phyloP scores from a whole-genome alignment of 2,329 filamentous ascomycete species.

The Ophiostoma piceae region DNA sequence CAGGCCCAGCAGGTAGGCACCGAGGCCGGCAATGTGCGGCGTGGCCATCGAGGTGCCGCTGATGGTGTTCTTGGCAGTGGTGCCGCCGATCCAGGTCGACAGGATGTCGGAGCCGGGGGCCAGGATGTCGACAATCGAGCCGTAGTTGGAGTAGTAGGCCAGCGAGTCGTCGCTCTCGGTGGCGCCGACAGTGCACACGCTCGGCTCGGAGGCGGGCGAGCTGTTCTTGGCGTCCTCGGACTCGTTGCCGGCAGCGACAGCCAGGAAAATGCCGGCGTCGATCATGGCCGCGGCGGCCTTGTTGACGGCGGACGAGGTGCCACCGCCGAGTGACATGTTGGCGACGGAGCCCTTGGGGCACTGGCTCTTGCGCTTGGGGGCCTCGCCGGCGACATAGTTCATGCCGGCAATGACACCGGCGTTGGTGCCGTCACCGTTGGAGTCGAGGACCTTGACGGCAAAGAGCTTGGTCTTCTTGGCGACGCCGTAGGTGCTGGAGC shows the following conservation, averaged over 20 bases:
- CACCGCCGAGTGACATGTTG: constrained; percentile 99
- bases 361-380: constrained; percentile 85
- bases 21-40: constrained; percentile 89
- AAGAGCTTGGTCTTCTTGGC: constrained; percentile 97
- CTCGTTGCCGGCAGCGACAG: constrained; percentile 96
- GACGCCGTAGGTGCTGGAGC: constrained; percentile 97
- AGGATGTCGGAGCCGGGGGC: constrained; percentile 93
- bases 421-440: constrained; percentile 97
- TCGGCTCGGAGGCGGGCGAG: constrained; percentile 86
- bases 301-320: constrained; percentile 89
- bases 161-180: constrained; percentile 90
- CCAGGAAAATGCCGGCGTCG: constrained; percentile 87
- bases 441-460: constrained; percentile 96
- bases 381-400: constrained; percentile 80
- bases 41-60: constrained; percentile 99
- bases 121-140: constrained; percentile 99
- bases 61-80: constrained; percentile 96
- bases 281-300: constrained; percentile 91
- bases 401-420: constrained; percentile 98
- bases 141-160: constrained; percentile 99
- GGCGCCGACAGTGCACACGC: constrained; percentile 93
- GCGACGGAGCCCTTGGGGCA: constrained; percentile 98
- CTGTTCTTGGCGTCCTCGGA: constrained; percentile 99
- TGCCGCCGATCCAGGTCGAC: constrained; percentile 97
- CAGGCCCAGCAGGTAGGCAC: constrained; percentile 96